A percentile compares a stretch with the other conserved stretches of the same genome.
These are phyloP conservation scores for Calophaca sinica DNA, from an alignment of 306 rosid species.

Conservation along the genomic window DNA sequence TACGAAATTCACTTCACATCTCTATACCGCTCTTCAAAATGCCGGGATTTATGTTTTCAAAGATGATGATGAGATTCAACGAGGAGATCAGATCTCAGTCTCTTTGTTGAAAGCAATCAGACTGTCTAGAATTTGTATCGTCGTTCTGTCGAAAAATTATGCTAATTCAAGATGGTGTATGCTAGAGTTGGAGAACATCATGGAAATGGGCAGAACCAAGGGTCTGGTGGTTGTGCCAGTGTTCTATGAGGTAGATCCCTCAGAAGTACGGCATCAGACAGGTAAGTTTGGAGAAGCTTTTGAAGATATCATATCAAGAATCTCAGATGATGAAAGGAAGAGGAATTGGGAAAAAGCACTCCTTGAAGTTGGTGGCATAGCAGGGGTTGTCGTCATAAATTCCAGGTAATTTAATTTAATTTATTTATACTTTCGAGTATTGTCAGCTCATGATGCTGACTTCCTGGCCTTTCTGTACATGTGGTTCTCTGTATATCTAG, in stretches of 20 bases:
- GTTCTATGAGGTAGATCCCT: slow-evolving; percentile 11
- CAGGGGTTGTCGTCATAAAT: not conserved
- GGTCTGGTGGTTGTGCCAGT: not conserved
- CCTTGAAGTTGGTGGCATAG: not conserved
- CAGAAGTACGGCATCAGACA: not conserved
- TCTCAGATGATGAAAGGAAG: not conserved
- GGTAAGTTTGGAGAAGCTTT: slow-evolving; percentile 1
- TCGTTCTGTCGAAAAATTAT: not conserved
- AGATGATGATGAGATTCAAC: not conserved
- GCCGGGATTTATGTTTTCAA: not conserved
- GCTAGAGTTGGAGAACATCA: not conserved
- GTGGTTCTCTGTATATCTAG: not conserved
- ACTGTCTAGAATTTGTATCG: not conserved
- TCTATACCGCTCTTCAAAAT: slow-evolving; percentile 6
- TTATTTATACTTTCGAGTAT: not conserved
- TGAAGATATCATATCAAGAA: not conserved
- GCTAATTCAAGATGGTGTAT: slow-evolving; percentile 15
- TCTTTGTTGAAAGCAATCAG: not conserved
- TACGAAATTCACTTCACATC: not conserved
- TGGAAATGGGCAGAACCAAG: not conserved
- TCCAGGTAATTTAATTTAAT: not conserved
- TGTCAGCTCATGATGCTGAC: not conserved
- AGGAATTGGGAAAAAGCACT: not conserved
- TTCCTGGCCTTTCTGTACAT: not conserved
- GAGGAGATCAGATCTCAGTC: not conserved